A percentile compares a stretch with the other conserved stretches of the same genome.
Conservation (phyloP, 2,329 filamentous ascomycete species). For the Fusarium beomiforme region DNA sequence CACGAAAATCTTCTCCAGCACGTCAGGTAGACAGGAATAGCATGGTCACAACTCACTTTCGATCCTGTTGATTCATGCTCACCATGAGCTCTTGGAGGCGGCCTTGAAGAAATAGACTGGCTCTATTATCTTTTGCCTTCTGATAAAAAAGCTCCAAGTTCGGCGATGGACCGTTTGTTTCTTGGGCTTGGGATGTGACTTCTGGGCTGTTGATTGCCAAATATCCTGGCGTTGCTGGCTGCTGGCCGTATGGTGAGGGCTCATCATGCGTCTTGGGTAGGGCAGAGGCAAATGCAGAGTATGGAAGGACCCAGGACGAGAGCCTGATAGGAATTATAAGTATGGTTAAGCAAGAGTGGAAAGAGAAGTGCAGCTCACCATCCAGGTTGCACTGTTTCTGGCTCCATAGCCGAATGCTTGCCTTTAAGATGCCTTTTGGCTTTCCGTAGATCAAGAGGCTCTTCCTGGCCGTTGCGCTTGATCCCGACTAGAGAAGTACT, state of each 20-base stretch:
- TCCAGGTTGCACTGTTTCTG: too few relatives aligned
- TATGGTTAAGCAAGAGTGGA: too few relatives aligned
- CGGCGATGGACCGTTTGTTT: slow-evolving; percentile 1
- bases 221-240: slow-evolving; percentile 2
- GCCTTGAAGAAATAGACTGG: slow-evolving; percentile 21
- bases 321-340: too few relatives aligned
- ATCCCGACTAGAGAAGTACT: too few relatives aligned
- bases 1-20: too few relatives aligned
- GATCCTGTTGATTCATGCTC: slow-evolving; percentile 5
- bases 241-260: slow-evolving; percentile 5
- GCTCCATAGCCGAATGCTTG: too few relatives aligned
- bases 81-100: background rate
- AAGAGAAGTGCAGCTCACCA: too few relatives aligned
- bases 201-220: slow-evolving; percentile 12
- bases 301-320: slow-evolving; percentile 13
- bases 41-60: background rate
- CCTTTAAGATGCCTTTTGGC: too few relatives aligned
- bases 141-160: slow-evolving; percentile 12
- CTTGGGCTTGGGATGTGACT: background rate
- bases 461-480: too few relatives aligned
- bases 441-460: too few relatives aligned
- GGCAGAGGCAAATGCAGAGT: slow-evolving; percentile 6
- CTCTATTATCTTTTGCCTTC: background rate
- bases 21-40: background rate
- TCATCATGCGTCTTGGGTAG: background rate